A percentile compares a stretch with the other conserved stretches of the same genome.
Conservation (phyloP, 2,329 filamentous ascomycete genomes). For the Microthyrium microscopicum region DNA sequence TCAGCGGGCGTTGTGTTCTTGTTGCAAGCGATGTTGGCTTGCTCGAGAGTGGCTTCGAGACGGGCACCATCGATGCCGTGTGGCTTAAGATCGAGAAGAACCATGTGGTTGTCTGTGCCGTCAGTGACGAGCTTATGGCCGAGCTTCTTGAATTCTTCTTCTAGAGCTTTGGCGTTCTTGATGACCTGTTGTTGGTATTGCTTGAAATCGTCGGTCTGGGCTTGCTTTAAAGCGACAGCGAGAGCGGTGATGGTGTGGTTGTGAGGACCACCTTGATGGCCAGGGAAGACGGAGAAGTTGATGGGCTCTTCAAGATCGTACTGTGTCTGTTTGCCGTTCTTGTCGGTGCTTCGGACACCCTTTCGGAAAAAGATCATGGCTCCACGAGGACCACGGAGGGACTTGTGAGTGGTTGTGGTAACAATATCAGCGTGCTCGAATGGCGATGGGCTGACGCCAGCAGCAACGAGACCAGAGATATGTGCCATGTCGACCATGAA, state of each 20-base stretch:
- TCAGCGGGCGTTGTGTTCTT: conserved; percentile 98
- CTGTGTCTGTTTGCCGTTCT: conserved; percentile 68
- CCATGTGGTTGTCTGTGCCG: conserved; percentile 94
- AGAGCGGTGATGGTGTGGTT: conserved; percentile 98
- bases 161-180: conserved; percentile 78
- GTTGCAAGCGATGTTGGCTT: conserved; percentile 93
- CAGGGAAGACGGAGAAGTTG: conserved; percentile 93
- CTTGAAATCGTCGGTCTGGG: conserved; percentile 75
- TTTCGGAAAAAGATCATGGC: conserved; percentile 98
- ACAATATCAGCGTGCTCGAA: conserved; percentile 87
- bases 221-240: conserved; percentile 86
- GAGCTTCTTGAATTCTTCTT: conserved; percentile 45
- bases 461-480: conserved; percentile 85
- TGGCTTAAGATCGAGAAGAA: conserved; percentile 80
- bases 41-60: conserved; percentile 77
- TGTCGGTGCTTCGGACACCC: conserved; percentile 71
- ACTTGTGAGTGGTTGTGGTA: conserved; percentile 97
- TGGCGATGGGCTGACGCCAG: conserved; percentile 76
- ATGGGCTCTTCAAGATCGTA: conserved; percentile 90
- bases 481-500: conserved; percentile 94
- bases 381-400: conserved; percentile 80
- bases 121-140: conserved; percentile 84
- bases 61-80: conserved; percentile 76
- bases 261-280: conserved; percentile 93
- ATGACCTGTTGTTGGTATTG: conserved; percentile 84